These are phyloP conservation scores for Ceratocystis huliohia DNA, from an alignment of 2,329 filamentous ascomycete genomes.

Conservation along the genomic window DNA sequence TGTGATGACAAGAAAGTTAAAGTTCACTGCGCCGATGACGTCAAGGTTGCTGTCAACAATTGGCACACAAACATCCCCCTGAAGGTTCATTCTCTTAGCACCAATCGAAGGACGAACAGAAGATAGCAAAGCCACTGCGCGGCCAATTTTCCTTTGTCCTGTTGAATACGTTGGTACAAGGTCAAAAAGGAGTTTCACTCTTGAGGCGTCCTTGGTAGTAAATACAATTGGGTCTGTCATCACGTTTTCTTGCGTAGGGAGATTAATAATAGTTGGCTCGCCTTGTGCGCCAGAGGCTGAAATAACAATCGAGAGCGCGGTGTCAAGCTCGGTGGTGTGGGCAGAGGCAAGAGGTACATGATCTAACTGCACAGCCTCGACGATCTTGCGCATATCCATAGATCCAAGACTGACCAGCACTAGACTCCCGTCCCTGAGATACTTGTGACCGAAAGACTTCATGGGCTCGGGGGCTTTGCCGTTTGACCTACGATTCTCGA, in stretches of 20 bases:
- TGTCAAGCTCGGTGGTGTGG: constrained; percentile 86
- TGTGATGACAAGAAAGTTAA: constrained; percentile 91
- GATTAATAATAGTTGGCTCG: constrained; percentile 77
- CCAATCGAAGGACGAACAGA: constrained; percentile 74
- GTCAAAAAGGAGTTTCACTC: constrained; percentile 85
- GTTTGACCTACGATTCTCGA: constrained; percentile 47
- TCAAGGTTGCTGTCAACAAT: constrained; percentile 77
- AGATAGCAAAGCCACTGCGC: constrained; percentile 76
- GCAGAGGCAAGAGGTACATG: constrained; percentile 77
- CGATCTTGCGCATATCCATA: constrained; percentile 79
- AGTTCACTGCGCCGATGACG: constrained; percentile 87
- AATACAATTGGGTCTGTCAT: constrained; percentile 90
- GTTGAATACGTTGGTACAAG: constrained; percentile 92
- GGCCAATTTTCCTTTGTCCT: constrained; percentile 68
- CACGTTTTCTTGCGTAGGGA: constrained; percentile 88
- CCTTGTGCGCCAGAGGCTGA: constrained; percentile 74
- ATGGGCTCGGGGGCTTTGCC: constrained; percentile 58
- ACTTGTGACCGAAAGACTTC: constrained; percentile 92
- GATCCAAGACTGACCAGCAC: constrained; percentile 85
- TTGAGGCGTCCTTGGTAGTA: constrained; percentile 59
- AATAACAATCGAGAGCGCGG: constrained; percentile 80
- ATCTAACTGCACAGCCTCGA: constrained; percentile 73
- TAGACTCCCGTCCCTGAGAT: constrained; percentile 78
- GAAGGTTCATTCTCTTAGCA: constrained; percentile 75
- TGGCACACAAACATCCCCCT: constrained; percentile 84